phyloP scores from a whole-genome alignment of 345 rosid species.

The Reutealis trisperma region DNA sequence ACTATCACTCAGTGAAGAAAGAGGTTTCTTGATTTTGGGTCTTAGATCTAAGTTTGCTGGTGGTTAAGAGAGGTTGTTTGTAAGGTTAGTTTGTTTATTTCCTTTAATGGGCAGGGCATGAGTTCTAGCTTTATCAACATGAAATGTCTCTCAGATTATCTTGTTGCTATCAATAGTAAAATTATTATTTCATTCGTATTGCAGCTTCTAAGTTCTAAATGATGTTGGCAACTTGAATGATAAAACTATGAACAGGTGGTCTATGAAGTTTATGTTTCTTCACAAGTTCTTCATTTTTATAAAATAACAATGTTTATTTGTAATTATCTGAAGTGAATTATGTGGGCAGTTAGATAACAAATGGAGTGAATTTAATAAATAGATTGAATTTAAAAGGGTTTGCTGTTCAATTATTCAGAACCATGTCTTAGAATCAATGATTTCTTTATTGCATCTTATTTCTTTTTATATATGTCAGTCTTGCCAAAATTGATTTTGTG shows the following conservation, averaged over 20 bases:
- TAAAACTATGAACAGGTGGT: background rate
- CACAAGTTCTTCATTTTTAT: constrained; percentile 3
- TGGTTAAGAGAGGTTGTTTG: background rate
- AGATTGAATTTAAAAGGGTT: constrained; percentile 1
- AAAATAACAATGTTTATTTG: background rate
- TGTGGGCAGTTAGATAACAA: background rate
- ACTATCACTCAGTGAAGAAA: background rate
- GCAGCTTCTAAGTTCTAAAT: background rate
- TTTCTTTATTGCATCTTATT: background rate
- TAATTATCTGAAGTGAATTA: background rate
- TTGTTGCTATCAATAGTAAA: background rate
- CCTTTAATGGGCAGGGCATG: background rate
- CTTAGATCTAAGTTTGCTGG: constrained; percentile 9
- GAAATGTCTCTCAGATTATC: constrained; percentile 4
- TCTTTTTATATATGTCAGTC: constrained; percentile 3
- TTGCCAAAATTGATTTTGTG: background rate
- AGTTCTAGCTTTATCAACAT: background rate
- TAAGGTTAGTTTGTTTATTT: background rate
- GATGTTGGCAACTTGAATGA: background rate
- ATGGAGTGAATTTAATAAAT: background rate
- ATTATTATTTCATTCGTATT: background rate
- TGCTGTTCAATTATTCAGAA: background rate
- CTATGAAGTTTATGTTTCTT: background rate
- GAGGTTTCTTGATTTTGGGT: background rate
- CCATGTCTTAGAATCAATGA: background rate